These are phyloP conservation scores for Auricularia heimuer DNA, from an alignment of 768 basidiomycete species.

Conservation along the genomic window DNA sequence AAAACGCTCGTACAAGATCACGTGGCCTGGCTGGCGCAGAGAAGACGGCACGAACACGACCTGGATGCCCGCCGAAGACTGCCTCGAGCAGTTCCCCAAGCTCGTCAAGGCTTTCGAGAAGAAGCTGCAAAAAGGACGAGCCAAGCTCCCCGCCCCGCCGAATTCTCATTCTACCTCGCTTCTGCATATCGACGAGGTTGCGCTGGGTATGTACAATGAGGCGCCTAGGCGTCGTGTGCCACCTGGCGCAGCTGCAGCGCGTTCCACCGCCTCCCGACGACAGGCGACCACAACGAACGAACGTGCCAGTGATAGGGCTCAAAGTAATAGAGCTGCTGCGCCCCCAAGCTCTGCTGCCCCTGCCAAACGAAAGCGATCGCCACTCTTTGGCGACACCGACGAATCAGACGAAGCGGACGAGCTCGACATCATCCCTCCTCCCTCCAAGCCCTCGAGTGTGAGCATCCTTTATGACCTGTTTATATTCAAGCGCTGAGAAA, in stretches of 20 bases:
- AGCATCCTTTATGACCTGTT: not conserved
- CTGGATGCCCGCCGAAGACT: not conserved
- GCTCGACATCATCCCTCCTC: not conserved
- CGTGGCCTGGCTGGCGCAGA: not conserved
- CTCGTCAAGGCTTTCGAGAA: not conserved
- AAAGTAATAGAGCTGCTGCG: not conserved
- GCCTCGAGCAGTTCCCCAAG: not conserved
- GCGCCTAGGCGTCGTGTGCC: too few species aligned
- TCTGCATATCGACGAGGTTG: not conserved
- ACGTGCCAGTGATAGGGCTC: too few species aligned
- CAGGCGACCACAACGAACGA: too few species aligned
- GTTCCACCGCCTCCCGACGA: too few species aligned
- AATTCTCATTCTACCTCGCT: not conserved
- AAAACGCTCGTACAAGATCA: not conserved
- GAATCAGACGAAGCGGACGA: not conserved
- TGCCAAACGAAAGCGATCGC: not conserved
- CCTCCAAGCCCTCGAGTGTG: not conserved
- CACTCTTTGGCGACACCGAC: not conserved
- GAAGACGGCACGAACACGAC: not conserved
- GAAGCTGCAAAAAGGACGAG: not conserved
- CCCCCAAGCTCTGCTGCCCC: not conserved
- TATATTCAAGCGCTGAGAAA: not conserved
- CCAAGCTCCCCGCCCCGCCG: not conserved
- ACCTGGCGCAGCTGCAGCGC: too few species aligned
- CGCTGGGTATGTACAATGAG: not conserved